Evolutionary conservation across 208 protist species (phyloP), one percentile per base, ranked within the genome.

Genomic region (Leptomonas pyrrhocoris): DNA sequence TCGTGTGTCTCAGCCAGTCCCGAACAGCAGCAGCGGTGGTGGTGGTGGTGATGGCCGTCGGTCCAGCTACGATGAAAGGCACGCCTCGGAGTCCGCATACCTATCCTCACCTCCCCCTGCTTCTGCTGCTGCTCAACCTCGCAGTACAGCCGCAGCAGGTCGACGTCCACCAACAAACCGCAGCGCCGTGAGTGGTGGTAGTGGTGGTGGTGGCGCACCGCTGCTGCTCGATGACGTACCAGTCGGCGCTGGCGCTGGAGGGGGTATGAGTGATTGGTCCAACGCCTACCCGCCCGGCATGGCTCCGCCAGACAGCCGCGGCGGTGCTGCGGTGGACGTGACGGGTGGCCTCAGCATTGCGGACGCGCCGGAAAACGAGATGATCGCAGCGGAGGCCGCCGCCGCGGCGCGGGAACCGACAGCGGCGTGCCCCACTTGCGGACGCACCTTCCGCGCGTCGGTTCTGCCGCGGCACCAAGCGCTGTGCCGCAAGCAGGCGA

Each of bases 371-470:
- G 58, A 66, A 36, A 88, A 88, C 56, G 68, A 68, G 3, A 42
- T 55, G 18, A 81, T 82, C 40, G 82, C 60, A 21, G 65, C 73
- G 2, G 78, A 74, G 71, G 73, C 70, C 7, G 71, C 75, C 21
- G 88, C 80, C n/a, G 72, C 72, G 1, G 64, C 74, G 21, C 65
- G 69, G 27, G 87, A 95, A 68, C 86, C 90, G 34, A 79, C 82
- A 57, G 27, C 59, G 25, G 65, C 79, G 45, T 95, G 90, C 80
- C 53, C 51, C 34, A 64, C 68, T 16, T 96, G 92, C 60, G 85
- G 85, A 5, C 81, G 92, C 19, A 83, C 68, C 58, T 96, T 96
- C 75, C 85, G 87, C 28, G 54, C 71, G 13, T 93, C 89, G 11
- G 69, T 93, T 13, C 63, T 94, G 23, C 1, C 68, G 1, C 75